Evolutionary conservation across 768 basidiomycete genomes (phyloP).

Genomic region (Naganishia vishniacii): DNA sequence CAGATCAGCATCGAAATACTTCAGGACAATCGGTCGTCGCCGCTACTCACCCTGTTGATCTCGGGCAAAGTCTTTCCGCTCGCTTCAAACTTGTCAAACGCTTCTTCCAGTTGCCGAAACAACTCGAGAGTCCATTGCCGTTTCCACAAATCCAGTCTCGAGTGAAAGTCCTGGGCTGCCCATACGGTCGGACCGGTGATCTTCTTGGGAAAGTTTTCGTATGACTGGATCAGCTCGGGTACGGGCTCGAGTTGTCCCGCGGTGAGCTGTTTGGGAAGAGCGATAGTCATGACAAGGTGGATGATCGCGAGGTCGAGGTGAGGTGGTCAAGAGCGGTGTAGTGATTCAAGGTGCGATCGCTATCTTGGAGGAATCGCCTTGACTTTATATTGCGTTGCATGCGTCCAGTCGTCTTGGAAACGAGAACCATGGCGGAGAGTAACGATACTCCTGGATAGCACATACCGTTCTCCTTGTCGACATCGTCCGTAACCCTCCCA

Average conservation of each 20-base stretch:
- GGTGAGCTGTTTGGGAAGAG: conserved; percentile 28
- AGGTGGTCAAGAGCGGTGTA: too few relatives aligned
- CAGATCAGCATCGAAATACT: too few relatives aligned
- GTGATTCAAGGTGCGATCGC: too few relatives aligned
- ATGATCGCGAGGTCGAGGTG: too few relatives aligned
- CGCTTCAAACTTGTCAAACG: conserved; percentile 33
- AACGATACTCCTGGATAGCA: too few relatives aligned
- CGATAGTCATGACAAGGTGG: conserved; percentile 19
- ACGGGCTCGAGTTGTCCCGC: conserved; percentile 41
- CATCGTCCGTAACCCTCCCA: too few relatives aligned
- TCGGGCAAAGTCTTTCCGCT: conserved; percentile 31
- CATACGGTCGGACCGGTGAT: conserved; percentile 42
- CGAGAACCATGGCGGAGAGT: too few relatives aligned
- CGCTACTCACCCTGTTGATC: conserved; percentile 34
- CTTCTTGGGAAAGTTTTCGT: conserved; percentile 36
- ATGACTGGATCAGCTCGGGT: conserved; percentile 34
- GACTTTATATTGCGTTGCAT: too few relatives aligned
- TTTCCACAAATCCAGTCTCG: conserved; percentile 38
- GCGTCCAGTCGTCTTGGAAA: too few relatives aligned
- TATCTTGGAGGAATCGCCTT: too few relatives aligned
- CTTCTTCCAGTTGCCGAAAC: conserved; percentile 36
- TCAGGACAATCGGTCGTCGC: background rate
- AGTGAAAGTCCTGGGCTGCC: conserved; percentile 36
- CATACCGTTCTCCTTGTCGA: too few relatives aligned
- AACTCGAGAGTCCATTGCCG: conserved; percentile 34